Conservation (phyloP, 257 asterid species). For the Solanum megistacrolobum region DNA sequence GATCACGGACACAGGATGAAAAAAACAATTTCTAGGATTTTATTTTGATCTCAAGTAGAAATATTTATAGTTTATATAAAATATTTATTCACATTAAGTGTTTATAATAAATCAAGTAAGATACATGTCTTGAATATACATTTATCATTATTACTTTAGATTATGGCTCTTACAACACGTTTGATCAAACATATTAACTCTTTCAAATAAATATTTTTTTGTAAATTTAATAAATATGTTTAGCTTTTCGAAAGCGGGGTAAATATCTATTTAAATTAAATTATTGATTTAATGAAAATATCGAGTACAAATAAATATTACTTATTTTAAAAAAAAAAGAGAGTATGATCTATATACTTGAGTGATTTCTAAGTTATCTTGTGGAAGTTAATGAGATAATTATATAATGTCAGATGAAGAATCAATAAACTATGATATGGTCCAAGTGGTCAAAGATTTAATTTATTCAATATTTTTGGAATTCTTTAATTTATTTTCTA, state of each 20-base stretch:
- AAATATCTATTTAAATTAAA: neutral
- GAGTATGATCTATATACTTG: neutral
- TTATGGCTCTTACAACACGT: neutral
- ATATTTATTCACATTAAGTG: neutral
- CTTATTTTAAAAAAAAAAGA: no score
- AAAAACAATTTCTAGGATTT: neutral
- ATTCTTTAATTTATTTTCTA: neutral
- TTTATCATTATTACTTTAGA: neutral
- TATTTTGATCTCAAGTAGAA: neutral
- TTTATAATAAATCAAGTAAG: neutral
- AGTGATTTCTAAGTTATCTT: neutral
- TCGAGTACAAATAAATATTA: neutral
- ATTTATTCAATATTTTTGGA: neutral
- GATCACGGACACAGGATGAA: rapidly evolving
- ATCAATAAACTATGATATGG: neutral
- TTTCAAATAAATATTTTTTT: neutral
- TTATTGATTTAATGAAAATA: neutral
- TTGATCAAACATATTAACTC: neutral
- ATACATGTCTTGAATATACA: neutral
- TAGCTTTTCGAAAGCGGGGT: neutral
- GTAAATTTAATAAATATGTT: neutral
- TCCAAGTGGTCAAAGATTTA: neutral
- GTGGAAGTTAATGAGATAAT: neutral
- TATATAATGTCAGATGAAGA: neutral
- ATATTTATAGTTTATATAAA: neutral